Base-by-base conservation (phyloP, 2,329 filamentous ascomycete species). In the Mollisiaceae sp. region DNA sequence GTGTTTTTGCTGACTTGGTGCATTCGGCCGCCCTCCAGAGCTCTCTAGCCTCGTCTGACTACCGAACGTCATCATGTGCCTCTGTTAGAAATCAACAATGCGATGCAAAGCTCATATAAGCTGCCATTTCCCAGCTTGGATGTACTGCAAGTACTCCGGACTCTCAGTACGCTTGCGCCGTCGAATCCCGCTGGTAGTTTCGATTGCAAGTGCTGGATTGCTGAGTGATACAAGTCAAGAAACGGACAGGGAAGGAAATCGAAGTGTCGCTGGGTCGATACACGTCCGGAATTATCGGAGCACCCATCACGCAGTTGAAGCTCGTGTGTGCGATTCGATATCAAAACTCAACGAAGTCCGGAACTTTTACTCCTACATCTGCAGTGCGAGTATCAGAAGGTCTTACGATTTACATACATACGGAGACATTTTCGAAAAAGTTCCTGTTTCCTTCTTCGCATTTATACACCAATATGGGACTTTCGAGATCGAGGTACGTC, bases 21-120 rank as follows among this genome's bases (percentile, higher is more conserved):
- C 50, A 35, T 35, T 54, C 50, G 55, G 36, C 36, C 55, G 6
- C 55, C 27, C 27, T 32, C 27, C 27, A 32, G 38, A 41, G 38
- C 24, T 38, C 22, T 56, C 47, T 59, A 66, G 65, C 61, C 61
- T 59, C 47, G 59, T 64, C 55, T 65, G 52, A 45, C 63, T 64
- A 50, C 54, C 63, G 56, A 35, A 65, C 59, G 65, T 67, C 65
- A 67, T 67, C 65, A 67, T 64, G 62, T 65, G 65, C 54, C 39
- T 14, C 18, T 14, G 56, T 64, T 65, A 62, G 63, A 65, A 62
- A 65, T 65, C 59, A 62, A 62, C 32, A 59, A 45, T 12, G n/a
- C 38, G 32, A 18, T 35, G 27, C 27, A 54, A 20, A 12, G 12
- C 27, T 35, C 50, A 35, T 50, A 50, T 50, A 50, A 50, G n/a